Conservation (phyloP, 495 filamentous ascomycete species). For the Schizothecium vesticola region DNA sequence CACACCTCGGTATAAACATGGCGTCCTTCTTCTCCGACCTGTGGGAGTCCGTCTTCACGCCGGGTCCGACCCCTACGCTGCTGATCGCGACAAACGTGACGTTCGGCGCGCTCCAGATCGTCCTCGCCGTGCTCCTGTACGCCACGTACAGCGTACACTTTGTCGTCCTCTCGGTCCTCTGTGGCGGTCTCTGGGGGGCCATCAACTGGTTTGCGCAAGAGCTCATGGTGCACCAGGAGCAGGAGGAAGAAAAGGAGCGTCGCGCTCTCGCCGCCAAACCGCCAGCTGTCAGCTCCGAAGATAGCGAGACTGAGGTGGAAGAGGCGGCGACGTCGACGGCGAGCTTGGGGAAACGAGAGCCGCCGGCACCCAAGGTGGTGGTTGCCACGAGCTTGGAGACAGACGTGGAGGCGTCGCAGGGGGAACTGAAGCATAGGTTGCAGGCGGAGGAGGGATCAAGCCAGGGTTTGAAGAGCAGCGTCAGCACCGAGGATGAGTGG, state of each 20-base stretch:
- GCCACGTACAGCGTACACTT: conserved; percentile 89
- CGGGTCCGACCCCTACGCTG: conserved; percentile 81
- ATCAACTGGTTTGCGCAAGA: conserved; percentile 97
- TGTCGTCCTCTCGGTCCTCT: conserved; percentile 68
- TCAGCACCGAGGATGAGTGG: conserved; percentile 57
- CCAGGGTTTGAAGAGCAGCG: conserved; percentile 38
- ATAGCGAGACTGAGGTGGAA: conserved; percentile 51
- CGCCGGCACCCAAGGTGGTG: conserved; percentile 19
- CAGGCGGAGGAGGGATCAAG: conserved; percentile 16
- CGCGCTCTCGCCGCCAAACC: conserved; percentile 28
- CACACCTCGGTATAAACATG: conserved; percentile 49
- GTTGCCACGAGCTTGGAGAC: conserved; percentile 30
- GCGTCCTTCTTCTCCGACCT: conserved; percentile 74
- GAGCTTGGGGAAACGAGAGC: conserved; percentile 17
- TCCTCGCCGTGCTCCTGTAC: conserved; percentile 69
- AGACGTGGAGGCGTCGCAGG: conserved; percentile 32
- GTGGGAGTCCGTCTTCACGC: conserved; percentile 87
- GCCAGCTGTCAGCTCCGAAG: conserved; percentile 23
- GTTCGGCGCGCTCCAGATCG: conserved; percentile 76
- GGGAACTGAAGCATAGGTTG: conserved; percentile 39
- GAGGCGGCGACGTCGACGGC: conserved; percentile 26
- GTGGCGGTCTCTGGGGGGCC: conserved; percentile 76
- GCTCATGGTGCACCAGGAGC: conserved; percentile 57
- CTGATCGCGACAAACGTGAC: conserved; percentile 84
- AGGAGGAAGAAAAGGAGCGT: conserved; percentile 56